Evolutionary conservation across 768 basidiomycete species (phyloP), one percentile per base, ranked within the genome.

Genomic region (Termitomyces sp.): DNA sequence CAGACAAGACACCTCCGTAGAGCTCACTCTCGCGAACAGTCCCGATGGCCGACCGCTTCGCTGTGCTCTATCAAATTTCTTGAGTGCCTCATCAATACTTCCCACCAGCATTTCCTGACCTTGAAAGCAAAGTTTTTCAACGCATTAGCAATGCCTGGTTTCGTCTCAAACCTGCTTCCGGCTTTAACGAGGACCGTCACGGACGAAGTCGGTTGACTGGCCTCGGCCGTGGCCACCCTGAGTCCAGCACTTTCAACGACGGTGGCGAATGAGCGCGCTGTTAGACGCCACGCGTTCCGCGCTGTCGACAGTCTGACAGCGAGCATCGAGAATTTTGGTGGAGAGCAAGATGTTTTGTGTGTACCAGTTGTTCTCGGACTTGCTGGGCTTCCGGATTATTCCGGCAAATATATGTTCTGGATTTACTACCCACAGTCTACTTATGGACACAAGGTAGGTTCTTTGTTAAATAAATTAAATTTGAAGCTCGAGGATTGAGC

Each of bases 81-180:
- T 61, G 16, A 58, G 39, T 18, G 42, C 36, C 18, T 39, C 20
- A 20, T 12, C 35, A 22, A 24, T 22, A 39, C 2, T 24, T 50
- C 55, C 54, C 22, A 35, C 35, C 24, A 22, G 20, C 38, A 57
- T 5, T 52, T 51, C 13, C 49, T 33, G 71, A 98, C 96, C 91
- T 97, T 98, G 88, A 96, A 98, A 62, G 95, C 90, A 84, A 95
- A 98, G 86, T 94, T 96, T 84, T 97, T 97, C 75, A 98, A 83
- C 63, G 87, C 89, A 79, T 96, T 92, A 2, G 96, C 95, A 61
- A 94, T 86, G 68, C 96, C 96, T 46, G 94, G 86, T 71, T 89
- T 89, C 64, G 86, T 76, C 81, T 99, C 91, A 73, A 87, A 95
- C 69, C 97, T 81, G 70, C 88, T 88, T 58, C 96, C 96, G 59